Conservation (phyloP, 805 yeast genomes). For the Candida berthetii region DNA sequence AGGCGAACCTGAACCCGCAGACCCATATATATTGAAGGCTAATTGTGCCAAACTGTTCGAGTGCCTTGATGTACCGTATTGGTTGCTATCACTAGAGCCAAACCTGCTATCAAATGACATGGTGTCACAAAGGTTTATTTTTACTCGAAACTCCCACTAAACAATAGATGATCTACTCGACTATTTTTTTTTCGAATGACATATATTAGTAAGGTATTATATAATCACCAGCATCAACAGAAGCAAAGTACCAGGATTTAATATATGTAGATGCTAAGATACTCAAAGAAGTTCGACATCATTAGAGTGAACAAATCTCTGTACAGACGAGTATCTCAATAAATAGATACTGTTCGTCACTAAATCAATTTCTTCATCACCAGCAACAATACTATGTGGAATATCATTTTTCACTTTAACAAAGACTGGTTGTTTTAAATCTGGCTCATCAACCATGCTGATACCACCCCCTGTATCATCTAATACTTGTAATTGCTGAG, state of each 20-base stretch:
- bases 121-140: too few species aligned
- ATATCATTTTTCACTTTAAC: constrained; percentile 42
- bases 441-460: constrained; percentile 78
- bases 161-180: too few species aligned
- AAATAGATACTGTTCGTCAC: constrained; percentile 67
- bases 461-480: constrained; percentile 68
- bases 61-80: constrained; percentile 12
- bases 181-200: too few species aligned
- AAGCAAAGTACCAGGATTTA: not conserved
- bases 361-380: constrained; percentile 52
- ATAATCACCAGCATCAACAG: not conserved
- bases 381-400: constrained; percentile 34
- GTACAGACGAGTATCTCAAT: constrained; percentile 55
- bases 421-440: constrained; percentile 72
- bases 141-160: too few species aligned
- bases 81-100: not conserved
- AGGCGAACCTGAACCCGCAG: constrained; percentile 15
- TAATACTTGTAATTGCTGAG: constrained; percentile 60
- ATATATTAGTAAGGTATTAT: not conserved
- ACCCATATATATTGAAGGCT: constrained; percentile 56
- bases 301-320: constrained; percentile 31
- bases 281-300: constrained; percentile 39
- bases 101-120: not conserved
- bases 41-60: constrained; percentile 38
- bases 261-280: too few species aligned